phyloP scores from a whole-genome alignment of 495 filamentous ascomycete genomes.

The Aspergillus egyptiacus region DNA sequence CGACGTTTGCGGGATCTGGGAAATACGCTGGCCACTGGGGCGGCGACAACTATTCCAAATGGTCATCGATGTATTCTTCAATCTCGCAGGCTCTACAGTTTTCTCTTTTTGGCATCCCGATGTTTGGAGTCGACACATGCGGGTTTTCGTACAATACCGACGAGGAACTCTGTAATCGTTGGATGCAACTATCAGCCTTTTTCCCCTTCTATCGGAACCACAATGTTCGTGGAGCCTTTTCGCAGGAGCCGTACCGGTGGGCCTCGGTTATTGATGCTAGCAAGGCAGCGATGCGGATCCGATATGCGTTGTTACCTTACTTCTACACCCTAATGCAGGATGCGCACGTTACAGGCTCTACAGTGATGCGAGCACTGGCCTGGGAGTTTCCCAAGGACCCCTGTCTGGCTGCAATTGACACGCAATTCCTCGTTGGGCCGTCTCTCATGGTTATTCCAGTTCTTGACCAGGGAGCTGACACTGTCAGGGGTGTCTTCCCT shows the following conservation, averaged over 20 bases:
- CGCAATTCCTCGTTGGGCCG: conserved; percentile 72
- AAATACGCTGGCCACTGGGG: conserved; percentile 84
- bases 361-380: conserved; percentile 73
- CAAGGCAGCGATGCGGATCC: conserved; percentile 63
- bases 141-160: conserved; percentile 70
- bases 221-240: conserved; percentile 55
- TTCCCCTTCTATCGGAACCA: conserved; percentile 90
- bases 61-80: conserved; percentile 65
- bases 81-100: conserved; percentile 79
- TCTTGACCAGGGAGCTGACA: conserved; percentile 56
- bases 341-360: conserved; percentile 61
- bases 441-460: conserved; percentile 69
- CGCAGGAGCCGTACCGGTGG: conserved; percentile 78
- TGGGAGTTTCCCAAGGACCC: conserved; percentile 84
- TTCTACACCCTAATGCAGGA: conserved; percentile 74
- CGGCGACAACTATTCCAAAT: conserved; percentile 69
- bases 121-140: conserved; percentile 82
- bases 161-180: conserved; percentile 72
- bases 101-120: conserved; percentile 77
- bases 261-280: conserved; percentile 59
- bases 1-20: conserved; percentile 76
- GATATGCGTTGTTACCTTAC: conserved; percentile 71
- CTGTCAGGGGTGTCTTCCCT: conserved; percentile 73
- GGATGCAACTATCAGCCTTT: conserved; percentile 84
- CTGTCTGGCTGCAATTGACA: conserved; percentile 57